Base-by-base conservation (phyloP, 768 basidiomycete species). In the Pulveroboletus frians region DNA sequence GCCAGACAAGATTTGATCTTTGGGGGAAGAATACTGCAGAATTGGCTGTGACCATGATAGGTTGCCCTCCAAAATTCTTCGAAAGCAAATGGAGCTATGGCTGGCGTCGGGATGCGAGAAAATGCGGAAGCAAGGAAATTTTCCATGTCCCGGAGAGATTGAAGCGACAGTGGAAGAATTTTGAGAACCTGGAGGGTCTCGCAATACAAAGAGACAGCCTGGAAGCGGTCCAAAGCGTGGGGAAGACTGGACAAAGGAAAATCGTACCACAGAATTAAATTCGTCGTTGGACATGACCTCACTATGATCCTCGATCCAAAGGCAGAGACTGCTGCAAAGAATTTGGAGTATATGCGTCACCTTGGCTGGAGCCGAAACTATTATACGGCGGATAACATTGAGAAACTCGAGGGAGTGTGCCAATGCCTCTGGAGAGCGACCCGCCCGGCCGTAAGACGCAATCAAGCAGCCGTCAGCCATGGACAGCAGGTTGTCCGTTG, bases 41-140 rank as follows among this genome's bases (percentile, higher is more conserved):
- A 70, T 29, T 73, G 66, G 23, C 62, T 61, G 31, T 59, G 67
- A n/a, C 65, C 65, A 30, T 78, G 74, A 57, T 79, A 83, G 3
- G 78, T 78, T 34, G 64, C 63, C n/a, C 70, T 71, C 83, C 83
- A 85, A 59, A 80, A 85, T 2, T 61, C 65, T 53, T 73, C 70
- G 51, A 85, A 85, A 1, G 76, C 73, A 6, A 75, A 56, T 1
- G 79, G 76, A 0, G 79, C 82, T 17, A 72, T 65, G 9, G 76
- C 74, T 3, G 76, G 76, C 3, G 63, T 50, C 0, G 76, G 73
- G 26, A 77, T 70, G 20, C 70, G 75, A 4, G 66, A 66, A 54
- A 84, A 84, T 0, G 75, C 75, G 3, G 81, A 76, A 13, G 67
- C 62, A 2, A 85, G 64, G 51, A 84, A 76, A 18, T 61, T 63